Evolutionary conservation across 345 rosid species (phyloP).

Genomic region (Aquilaria sinensis): DNA sequence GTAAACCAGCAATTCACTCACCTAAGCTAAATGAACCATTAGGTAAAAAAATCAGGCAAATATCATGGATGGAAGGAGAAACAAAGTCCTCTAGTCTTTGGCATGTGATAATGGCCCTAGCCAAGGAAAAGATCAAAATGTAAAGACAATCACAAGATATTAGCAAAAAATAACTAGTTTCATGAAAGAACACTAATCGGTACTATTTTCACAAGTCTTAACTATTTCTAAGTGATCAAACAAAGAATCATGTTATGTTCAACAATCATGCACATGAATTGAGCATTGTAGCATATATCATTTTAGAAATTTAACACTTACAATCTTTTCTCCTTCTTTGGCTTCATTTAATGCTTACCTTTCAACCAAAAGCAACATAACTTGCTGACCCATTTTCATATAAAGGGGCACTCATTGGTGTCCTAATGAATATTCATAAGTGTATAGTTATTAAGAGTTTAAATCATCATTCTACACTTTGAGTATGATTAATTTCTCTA

Average conservation of each 20-base stretch:
- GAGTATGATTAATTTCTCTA: no score
- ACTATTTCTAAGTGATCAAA: no score
- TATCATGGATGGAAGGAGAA: slow-evolving; percentile 27
- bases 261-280: no score
- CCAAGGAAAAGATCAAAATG: slow-evolving; percentile 6
- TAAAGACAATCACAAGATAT: background rate
- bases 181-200: background rate
- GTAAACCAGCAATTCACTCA: no score
- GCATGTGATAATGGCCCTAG: slow-evolving; percentile 97
- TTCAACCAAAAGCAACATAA: slow-evolving; percentile 92
- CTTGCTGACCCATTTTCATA: slow-evolving; percentile 77
- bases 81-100: slow-evolving; percentile 99
- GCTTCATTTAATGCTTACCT: slow-evolving; percentile 94
- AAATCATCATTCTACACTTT: no score
- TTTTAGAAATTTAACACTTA: slow-evolving; percentile 26
- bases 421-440: no score
- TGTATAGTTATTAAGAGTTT: no score
- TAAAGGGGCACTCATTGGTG: slow-evolving; percentile 69
- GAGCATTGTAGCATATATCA: background rate
- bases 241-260: no score
- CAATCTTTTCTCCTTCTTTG: slow-evolving; percentile 89
- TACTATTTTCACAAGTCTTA: no score
- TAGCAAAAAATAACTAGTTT: background rate
- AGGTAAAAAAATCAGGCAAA: no score
- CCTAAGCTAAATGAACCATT: no score